Conservation (phyloP, 192 early-diverging fungal genomes). For the Podila clonocystis region DNA sequence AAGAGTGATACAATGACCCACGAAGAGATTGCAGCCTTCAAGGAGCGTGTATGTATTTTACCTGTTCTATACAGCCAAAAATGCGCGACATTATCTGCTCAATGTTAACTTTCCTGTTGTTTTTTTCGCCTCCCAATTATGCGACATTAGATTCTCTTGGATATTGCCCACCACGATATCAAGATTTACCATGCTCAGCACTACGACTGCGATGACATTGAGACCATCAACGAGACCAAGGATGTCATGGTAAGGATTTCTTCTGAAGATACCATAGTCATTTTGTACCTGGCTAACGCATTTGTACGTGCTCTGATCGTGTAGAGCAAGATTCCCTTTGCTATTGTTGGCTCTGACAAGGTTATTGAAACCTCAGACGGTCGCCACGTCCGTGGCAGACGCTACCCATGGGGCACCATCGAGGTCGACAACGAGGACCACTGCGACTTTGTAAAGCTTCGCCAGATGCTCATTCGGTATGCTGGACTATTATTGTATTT, state of each 20-base stretch:
- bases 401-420: conserved; percentile 95
- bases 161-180: conserved; percentile 86
- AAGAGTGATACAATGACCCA: conserved; percentile 92
- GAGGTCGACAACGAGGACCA: conserved; percentile 99
- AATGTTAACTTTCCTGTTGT: neutral
- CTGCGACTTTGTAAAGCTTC: conserved; percentile 96
- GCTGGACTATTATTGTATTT: neutral
- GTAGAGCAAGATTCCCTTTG: conserved; percentile 95
- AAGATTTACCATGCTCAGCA: conserved; percentile 87
- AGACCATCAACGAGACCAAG: conserved; percentile 83
- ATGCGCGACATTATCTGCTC: neutral
- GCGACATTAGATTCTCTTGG: conserved; percentile 70
- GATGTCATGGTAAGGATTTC: conserved; percentile 72
- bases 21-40: conserved; percentile 84
- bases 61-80: neutral
- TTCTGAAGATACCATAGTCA: too few relatives aligned
- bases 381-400: conserved; percentile 86
- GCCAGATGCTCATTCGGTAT: conserved; percentile 86
- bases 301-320: conserved; percentile 4
- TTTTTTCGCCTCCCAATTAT: neutral
- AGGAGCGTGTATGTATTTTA: conserved; percentile 68
- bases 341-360: conserved; percentile 92
- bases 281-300: neutral
- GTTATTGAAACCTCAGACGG: conserved; percentile 85
- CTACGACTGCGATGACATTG: conserved; percentile 86